These are phyloP conservation scores for Rhododendron simsii DNA, from an alignment of 148 eudicot genomes.

Conservation along the genomic window DNA sequence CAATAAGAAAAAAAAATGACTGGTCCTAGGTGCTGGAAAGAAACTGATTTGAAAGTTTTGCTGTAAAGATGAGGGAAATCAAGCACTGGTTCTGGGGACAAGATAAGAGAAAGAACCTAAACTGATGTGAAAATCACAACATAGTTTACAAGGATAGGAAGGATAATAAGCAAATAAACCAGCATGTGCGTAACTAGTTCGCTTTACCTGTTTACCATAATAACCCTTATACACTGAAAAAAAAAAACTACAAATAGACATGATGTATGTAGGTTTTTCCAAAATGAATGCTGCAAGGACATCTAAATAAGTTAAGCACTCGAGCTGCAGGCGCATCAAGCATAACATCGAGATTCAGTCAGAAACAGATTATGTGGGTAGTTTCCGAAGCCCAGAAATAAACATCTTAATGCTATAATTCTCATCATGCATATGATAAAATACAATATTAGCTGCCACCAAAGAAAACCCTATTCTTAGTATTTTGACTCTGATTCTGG, in stretches of 20 bases:
- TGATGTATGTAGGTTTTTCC: not conserved
- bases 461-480: no score
- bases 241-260: not conserved
- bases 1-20: not conserved
- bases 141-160: not conserved
- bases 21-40: not conserved
- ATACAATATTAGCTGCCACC: not conserved
- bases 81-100: not conserved
- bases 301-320: not conserved
- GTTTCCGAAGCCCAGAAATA: not conserved
- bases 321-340: not conserved
- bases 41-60: not conserved
- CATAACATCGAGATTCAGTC: not conserved
- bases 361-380: not conserved
- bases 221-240: not conserved
- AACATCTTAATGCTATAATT: not conserved
- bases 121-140: not conserved
- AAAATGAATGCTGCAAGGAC: not conserved
- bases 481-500: no score
- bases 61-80: not conserved
- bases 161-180: not conserved
- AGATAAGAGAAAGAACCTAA: not conserved
- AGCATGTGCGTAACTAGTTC: not conserved
- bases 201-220: not conserved
- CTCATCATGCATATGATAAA: not conserved